Evolutionary conservation across 2,329 filamentous ascomycete species (phyloP), one percentile per base, ranked within the genome.

Genomic region (Cladosporium sp.): DNA sequence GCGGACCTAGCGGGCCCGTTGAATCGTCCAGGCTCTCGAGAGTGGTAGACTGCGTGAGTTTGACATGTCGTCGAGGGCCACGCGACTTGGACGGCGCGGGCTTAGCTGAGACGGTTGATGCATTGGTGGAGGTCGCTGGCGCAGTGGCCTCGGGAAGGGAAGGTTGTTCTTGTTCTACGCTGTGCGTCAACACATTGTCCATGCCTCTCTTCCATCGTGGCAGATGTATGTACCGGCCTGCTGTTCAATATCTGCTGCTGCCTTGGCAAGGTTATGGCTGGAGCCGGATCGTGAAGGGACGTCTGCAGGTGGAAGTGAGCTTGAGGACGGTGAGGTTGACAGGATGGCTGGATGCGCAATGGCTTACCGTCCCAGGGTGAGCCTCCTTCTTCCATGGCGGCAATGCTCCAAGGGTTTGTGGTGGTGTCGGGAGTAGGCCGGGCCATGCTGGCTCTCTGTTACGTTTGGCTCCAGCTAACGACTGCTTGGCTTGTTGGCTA

Each of bases 1-100:
- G 78, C 64, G 88, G 89, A 66, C 92, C 92, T 61, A 96, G 82
- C 26, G 92, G 92, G 1, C 92, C 92, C 55, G 93, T 85, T 65
- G 90, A 90, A 58, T 77, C 75, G 75, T 93, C 90, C 71, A 92
- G 89, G 68, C 89, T 90, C 79, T 94, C 88, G 68, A 94, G 89
- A 64, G 88, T 89, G 57, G 91, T 93, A 34, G 90, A 87, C 76
- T 93, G 91, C 26, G 90, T 86, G 77, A 93, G 90, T 67, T 89
- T 89, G 71, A 89, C 88, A 74, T 92, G 82, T 74, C 86, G 86
- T 68, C 85, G 83, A 64, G 82, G 80, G n/a, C 80, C 80, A 69
- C 85, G 80, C 18, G 84, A 82, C 68, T 77, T 77, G 65, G 72
- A 71, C 10, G 74, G 73, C 24, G 73, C 71, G 12, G 73, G 70